Base-by-base conservation (phyloP, 768 basidiomycete genomes). In the Leccinum pellstonianum region DNA sequence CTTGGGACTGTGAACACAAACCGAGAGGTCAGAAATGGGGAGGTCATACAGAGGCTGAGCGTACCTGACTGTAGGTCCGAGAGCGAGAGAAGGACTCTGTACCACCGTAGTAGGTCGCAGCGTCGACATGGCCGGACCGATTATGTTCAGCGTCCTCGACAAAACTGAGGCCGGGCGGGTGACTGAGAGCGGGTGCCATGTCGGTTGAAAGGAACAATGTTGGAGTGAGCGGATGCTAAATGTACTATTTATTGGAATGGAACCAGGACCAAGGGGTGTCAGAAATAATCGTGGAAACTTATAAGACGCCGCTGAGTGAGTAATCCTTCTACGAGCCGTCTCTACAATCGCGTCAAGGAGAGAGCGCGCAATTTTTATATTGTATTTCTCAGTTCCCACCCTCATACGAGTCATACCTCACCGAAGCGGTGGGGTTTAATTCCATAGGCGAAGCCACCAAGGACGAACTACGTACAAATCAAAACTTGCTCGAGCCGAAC, bases 11-110 rank as follows among this genome's bases (percentile, higher is more conserved):
- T 12, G 58, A 46, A 60, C 7, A 23, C 11, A 17, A 1, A 55
- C 11, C 33, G 69, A 54, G 58, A 64, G 61, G 55, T 67, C 57
- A 64, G 57, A 55, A 33, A 57, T 59, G 56, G 58, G 41, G 41
- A 37, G 12, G 54, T 46, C 23, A 50, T 27, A 41, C 31, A 35
- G 60, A 60, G 33, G n/a, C 87, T 59, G 58, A 33, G 15, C 87
- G 64, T 76, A 95, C 94, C 61, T 86, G 85, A 64, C 92, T 94
- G 74, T 94, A 97, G 0, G 94, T 96, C 68, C 94, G 81, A 17
- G 89, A 86, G 65, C 93, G 88, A 71, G 86, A 86, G 73, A 86
- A 88, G 4, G 86, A 80, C 69, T 96, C 90, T 48, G 81, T 82
- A 19, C 87, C 86, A 47, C 90, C 91, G 65, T 96, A 96, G 77